A percentile compares a stretch with the other conserved stretches of the same genome.
phyloP scores from a whole-genome alignment of 768 basidiomycete genomes.

The Chalciporus chontae region DNA sequence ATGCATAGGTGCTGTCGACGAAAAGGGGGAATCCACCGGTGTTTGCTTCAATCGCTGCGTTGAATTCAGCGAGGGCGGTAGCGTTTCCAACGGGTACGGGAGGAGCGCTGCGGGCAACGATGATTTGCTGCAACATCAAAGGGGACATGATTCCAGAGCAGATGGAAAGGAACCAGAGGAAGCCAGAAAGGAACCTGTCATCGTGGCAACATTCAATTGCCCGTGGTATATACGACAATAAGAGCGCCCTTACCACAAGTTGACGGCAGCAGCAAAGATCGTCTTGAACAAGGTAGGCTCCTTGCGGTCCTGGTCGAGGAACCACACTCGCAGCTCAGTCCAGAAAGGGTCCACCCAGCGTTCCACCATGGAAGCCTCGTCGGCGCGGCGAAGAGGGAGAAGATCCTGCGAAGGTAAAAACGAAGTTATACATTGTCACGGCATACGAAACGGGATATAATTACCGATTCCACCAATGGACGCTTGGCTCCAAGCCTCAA shows the following conservation, averaged over 20 bases:
- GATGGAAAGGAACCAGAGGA: conserved; percentile 30
- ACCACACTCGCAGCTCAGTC: conserved; percentile 18
- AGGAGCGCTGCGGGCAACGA: conserved; percentile 20
- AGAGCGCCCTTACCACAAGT: conserved; percentile 12
- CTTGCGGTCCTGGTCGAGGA: conserved; percentile 13
- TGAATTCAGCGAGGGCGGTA: conserved; percentile 21
- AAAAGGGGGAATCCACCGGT: conserved; percentile 31
- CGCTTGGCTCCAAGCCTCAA: conserved; percentile 24
- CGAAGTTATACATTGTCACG: conserved; percentile 17
- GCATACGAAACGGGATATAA: conserved; percentile 23
- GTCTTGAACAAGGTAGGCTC: conserved; percentile 15
- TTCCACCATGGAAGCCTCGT: conserved; percentile 23
- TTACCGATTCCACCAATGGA: conserved; percentile 30
- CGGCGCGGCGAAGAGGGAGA: conserved; percentile 23
- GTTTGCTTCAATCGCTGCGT: conserved; percentile 13
- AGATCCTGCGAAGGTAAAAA: conserved; percentile 18
- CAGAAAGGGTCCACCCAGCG: conserved; percentile 25
- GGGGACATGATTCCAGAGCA: conserved; percentile 21
- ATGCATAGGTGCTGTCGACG: conserved; percentile 21
- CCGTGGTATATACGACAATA: not conserved
- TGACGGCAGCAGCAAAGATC: conserved; percentile 15
- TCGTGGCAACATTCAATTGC: not conserved
- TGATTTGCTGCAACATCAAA: conserved; percentile 27
- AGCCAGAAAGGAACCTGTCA: conserved; percentile 22
- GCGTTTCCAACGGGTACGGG: conserved; percentile 16